Percentiles rank a stretch among this genome's conserved stretches.
phyloP scores from a whole-genome alignment of 768 basidiomycete genomes.

The Russula dissimulans region DNA sequence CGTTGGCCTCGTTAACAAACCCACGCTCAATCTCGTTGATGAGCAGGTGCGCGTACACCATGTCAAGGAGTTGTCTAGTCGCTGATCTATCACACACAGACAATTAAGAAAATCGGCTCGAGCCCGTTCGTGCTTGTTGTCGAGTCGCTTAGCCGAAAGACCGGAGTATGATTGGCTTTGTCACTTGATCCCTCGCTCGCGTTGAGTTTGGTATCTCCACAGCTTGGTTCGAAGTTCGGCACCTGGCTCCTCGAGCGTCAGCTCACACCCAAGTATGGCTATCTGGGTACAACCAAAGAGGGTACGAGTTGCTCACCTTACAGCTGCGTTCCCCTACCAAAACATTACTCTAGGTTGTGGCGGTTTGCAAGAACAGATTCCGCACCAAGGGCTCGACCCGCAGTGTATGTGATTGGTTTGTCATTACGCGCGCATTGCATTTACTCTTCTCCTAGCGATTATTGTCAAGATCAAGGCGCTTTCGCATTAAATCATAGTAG shows the following conservation, averaged over 20 bases:
- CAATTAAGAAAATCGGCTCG: conserved; percentile 59
- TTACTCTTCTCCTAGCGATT: conserved; percentile 30
- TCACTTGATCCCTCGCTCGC: neutral
- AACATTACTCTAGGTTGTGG: conserved; percentile 38
- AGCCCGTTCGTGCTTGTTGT: conserved; percentile 77
- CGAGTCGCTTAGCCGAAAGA: conserved; percentile 84
- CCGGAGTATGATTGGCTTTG: conserved; percentile 39
- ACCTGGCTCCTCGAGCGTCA: conserved; percentile 80
- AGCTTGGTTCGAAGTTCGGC: conserved; percentile 75
- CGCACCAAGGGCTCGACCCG: conserved; percentile 70
- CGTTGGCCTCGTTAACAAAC: conserved; percentile 82
- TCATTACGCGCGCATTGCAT: neutral
- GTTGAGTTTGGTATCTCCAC: neutral
- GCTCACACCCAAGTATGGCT: conserved; percentile 71
- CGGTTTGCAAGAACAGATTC: conserved; percentile 80
- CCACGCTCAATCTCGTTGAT: conserved; percentile 74
- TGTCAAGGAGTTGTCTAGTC: neutral
- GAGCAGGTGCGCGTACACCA: conserved; percentile 44
- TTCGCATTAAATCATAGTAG: conserved; percentile 13
- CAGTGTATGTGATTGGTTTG: conserved; percentile 42
- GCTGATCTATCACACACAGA: conserved; percentile 26
- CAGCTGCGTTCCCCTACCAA: neutral
- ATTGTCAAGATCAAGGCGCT: conserved; percentile 37
- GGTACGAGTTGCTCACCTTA: conserved; percentile 20
- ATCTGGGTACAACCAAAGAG: conserved; percentile 74